Evolutionary conservation across 2,329 filamentous ascomycete species (phyloP).

Genomic region (Venturia pyrina): DNA sequence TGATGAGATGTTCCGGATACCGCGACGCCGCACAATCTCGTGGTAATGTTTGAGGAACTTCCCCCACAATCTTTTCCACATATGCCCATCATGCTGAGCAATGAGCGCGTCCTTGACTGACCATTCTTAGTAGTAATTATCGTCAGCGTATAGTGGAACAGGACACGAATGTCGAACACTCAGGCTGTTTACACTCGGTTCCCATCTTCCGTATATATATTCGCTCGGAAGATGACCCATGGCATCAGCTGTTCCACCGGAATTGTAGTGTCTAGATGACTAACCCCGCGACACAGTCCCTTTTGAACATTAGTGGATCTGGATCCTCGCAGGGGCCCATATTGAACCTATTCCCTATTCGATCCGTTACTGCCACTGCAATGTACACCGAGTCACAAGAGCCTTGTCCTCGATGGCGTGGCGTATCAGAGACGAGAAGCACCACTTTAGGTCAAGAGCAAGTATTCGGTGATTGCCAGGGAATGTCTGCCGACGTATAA

Average conservation of each 20-base stretch:
- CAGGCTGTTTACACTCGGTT: background rate
- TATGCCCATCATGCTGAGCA: background rate
- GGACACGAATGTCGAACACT: background rate
- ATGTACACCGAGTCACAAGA: background rate
- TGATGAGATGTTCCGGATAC: background rate
- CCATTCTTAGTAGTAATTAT: background rate
- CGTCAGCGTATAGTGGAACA: background rate
- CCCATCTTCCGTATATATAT: background rate
- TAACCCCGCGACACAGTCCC: background rate
- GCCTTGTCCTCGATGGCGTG: background rate
- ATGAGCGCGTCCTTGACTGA: constrained; percentile 1
- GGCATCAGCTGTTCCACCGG: background rate
- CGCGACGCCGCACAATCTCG: background rate
- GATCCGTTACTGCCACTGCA: background rate
- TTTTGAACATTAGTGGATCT: background rate
- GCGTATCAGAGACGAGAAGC: background rate
- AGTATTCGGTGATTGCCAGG: background rate
- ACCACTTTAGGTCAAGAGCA: background rate
- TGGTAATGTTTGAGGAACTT: background rate
- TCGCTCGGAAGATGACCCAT: background rate
- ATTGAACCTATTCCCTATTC: background rate
- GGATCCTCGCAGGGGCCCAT: background rate
- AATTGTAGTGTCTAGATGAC: constrained; percentile 2
- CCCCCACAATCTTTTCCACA: background rate
- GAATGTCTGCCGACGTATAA: background rate